These are phyloP conservation scores for Chrysanthemum seticuspe DNA, from an alignment of 129 eudicot genomes.

Conservation along the genomic window DNA sequence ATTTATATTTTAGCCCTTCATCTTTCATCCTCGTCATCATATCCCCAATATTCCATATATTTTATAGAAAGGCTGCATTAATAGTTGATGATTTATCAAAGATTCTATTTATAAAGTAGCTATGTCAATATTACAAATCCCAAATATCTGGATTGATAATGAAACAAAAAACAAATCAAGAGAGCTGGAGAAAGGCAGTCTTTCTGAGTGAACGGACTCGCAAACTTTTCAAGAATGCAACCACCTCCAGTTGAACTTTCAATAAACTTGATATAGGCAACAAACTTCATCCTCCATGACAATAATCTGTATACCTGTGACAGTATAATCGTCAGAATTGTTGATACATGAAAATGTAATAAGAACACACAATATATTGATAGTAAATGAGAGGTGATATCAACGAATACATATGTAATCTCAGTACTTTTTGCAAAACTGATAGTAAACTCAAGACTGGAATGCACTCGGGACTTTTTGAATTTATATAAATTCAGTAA, in stretches of 20 bases:
- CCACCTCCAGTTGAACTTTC: slow-evolving; percentile 11
- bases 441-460: no score
- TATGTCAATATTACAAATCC: slow-evolving; percentile 17
- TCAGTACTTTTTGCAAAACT: no score
- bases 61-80: no score
- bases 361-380: not conserved
- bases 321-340: slow-evolving; percentile 16
- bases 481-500: no score
- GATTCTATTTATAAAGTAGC: no score
- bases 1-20: no score
- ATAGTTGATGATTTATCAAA: no score
- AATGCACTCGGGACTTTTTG: no score
- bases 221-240: not conserved
- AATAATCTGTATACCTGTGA: slow-evolving; percentile 21
- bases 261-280: slow-evolving; percentile 21
- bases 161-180: slow-evolving; percentile 27
- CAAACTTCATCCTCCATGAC: slow-evolving; percentile 19
- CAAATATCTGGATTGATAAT: slow-evolving; percentile 1
- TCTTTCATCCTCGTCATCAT: no score
- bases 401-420: not conserved
- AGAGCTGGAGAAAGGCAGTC: slow-evolving; percentile 13
- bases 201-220: slow-evolving; percentile 7
- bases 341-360: not conserved
- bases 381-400: not conserved
- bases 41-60: no score